A percentile compares a stretch with the other conserved stretches of the same genome.
Conservation (phyloP, 2,329 filamentous ascomycete species). For the Colletotrichum karsti region DNA sequence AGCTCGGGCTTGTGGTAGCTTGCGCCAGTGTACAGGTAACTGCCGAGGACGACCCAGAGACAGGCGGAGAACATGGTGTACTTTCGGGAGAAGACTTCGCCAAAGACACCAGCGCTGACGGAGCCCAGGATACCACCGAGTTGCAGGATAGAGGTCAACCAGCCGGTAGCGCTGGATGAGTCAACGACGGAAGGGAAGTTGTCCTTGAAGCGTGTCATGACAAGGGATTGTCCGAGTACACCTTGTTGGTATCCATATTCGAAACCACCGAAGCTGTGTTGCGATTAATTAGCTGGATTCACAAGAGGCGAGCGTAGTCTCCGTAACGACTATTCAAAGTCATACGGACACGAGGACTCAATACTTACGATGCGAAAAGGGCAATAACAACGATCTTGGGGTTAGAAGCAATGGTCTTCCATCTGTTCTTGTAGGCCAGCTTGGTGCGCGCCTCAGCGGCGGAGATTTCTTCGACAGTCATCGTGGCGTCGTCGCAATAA, state of each 20-base stretch:
- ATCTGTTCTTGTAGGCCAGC: conserved; percentile 30
- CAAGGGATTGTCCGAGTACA: conserved; percentile 60
- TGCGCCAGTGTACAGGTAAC: conserved; percentile 54
- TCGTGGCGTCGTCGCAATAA: not conserved
- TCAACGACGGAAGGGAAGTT: conserved; percentile 57
- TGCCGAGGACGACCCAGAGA: conserved; percentile 54
- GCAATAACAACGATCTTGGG: conserved; percentile 48
- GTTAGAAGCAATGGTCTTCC: conserved; percentile 42
- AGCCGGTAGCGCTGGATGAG: conserved; percentile 56
- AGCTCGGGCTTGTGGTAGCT: conserved; percentile 45
- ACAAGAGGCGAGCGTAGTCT: too few species aligned
- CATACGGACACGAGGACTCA: too few species aligned
- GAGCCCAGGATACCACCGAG: conserved; percentile 59
- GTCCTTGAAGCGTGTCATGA: conserved; percentile 58
- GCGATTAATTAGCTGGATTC: not conserved
- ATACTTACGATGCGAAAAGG: conserved; percentile 49
- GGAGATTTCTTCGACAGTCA: conserved; percentile 14
- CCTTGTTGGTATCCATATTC: conserved; percentile 63
- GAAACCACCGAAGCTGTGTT: conserved; percentile 55
- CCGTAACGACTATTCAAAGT: too few species aligned
- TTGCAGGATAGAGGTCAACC: conserved; percentile 60
- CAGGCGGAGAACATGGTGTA: conserved; percentile 61
- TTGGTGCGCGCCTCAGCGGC: conserved; percentile 23
- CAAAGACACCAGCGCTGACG: conserved; percentile 54
- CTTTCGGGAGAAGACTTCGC: conserved; percentile 58